Percentiles rank a stretch among this genome's conserved stretches.
phyloP scores from a whole-genome alignment of 805 yeast species.

The Lipomyces yamadae region DNA sequence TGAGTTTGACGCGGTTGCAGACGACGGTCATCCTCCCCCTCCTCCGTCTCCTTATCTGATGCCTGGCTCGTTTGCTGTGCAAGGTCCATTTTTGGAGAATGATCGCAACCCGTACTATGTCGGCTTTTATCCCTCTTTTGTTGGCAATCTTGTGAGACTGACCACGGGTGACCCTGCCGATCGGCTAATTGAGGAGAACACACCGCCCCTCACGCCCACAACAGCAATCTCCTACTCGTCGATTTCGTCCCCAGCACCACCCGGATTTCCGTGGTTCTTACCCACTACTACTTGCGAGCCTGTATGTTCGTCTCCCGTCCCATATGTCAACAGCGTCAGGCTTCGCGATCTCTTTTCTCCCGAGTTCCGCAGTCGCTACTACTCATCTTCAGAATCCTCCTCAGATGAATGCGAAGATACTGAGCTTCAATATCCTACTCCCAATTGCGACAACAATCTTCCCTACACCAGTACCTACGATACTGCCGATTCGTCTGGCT shows the following conservation, averaged over 20 bases:
- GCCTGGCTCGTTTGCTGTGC: background rate
- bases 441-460: background rate
- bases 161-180: background rate
- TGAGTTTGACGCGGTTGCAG: background rate
- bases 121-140: background rate
- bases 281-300: background rate
- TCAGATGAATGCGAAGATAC: background rate
- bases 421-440: background rate
- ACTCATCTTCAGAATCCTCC: background rate
- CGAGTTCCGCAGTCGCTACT: background rate
- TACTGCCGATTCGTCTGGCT: background rate
- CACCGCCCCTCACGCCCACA: background rate
- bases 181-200: background rate
- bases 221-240: background rate
- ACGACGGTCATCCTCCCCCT: background rate
- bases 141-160: background rate
- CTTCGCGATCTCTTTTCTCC: slow-evolving; percentile 1
- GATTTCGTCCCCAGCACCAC: background rate
- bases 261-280: background rate
- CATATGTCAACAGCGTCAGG: background rate
- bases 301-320: background rate
- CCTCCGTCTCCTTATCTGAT: background rate
- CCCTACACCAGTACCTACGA: background rate
- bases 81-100: background rate
- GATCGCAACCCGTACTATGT: background rate